These are phyloP conservation scores for Phyllosticta paracitricarpa DNA, from an alignment of 2,329 filamentous ascomycete species.

Conservation along the genomic window DNA sequence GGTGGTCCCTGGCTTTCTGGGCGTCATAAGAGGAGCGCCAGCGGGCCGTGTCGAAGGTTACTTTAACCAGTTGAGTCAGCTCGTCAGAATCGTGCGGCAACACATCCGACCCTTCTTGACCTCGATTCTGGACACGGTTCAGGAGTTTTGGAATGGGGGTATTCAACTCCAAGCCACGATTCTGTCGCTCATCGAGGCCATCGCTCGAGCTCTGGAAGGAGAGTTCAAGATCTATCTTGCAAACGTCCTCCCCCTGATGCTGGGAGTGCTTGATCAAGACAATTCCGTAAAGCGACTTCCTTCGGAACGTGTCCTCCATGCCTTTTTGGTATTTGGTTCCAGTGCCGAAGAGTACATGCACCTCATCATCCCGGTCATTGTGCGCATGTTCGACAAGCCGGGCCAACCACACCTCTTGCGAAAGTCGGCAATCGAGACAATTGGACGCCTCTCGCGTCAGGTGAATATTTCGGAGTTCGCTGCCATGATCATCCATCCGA, in stretches of 20 bases:
- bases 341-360: constrained; percentile 99
- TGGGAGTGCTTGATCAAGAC: constrained; percentile 86
- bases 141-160: constrained; percentile 81
- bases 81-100: constrained; percentile 91
- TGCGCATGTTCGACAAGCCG: constrained; percentile 84
- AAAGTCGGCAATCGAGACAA: constrained; percentile 85
- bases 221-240: constrained; percentile 98
- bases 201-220: constrained; percentile 84
- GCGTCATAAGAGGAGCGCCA: constrained; percentile 75
- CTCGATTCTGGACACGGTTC: constrained; percentile 74
- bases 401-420: constrained; percentile 70
- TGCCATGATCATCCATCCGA: constrained; percentile 88
- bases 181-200: constrained; percentile 82
- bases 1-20: constrained; percentile 87
- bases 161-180: constrained; percentile 82
- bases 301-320: constrained; percentile 85
- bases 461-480: constrained; percentile 97
- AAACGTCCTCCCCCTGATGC: constrained; percentile 80
- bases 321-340: constrained; percentile 89
- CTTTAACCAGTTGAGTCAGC: constrained; percentile 87
- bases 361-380: constrained; percentile 90
- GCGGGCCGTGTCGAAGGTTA: constrained; percentile 79
- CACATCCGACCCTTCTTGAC: constrained; percentile 88
- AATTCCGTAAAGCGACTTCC: constrained; percentile 62
- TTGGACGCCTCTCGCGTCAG: constrained; percentile 87